Conservation (phyloP, 1,284 basidiomycete species). For the Porogramme epimiltina region DNA sequence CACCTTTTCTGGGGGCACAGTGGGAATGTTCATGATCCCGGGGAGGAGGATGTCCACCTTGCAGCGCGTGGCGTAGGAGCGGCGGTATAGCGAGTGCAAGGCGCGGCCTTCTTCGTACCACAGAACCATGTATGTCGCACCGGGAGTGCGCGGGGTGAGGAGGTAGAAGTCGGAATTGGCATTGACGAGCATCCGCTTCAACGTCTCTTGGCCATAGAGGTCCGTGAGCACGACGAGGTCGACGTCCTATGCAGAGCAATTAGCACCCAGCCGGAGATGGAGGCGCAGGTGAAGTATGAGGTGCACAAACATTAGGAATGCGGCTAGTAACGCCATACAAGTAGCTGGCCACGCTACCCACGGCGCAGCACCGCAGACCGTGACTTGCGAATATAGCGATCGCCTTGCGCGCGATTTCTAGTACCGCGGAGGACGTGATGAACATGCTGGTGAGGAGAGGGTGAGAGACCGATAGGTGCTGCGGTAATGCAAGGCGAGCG, state of each 20-base stretch:
- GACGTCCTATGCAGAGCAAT: constrained; percentile 42
- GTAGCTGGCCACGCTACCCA: constrained; percentile 16
- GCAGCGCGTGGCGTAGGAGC: constrained; percentile 29
- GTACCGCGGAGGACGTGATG: background rate
- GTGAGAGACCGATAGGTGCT: too few species aligned
- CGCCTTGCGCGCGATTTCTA: constrained; percentile 8
- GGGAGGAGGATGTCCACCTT: constrained; percentile 57
- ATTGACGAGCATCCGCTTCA: constrained; percentile 43
- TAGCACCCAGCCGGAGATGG: background rate
- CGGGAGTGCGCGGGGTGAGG: constrained; percentile 38
- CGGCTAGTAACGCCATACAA: constrained; percentile 8
- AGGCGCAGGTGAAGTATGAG: background rate
- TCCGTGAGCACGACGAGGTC: constrained; percentile 49
- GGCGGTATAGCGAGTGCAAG: constrained; percentile 20
- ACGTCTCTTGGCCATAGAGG: constrained; percentile 34
- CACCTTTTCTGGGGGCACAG: constrained; percentile 35
- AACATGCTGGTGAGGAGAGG: too few species aligned
- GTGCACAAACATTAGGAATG: constrained; percentile 10
- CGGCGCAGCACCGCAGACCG: constrained; percentile 12
- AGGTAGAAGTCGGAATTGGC: constrained; percentile 41
- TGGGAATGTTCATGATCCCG: constrained; percentile 45
- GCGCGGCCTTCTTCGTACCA: constrained; percentile 34
- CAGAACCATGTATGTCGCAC: constrained; percentile 46
- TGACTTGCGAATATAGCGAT: constrained; percentile 9
- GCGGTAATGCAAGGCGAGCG: too few species aligned